Evolutionary conservation across 1,284 basidiomycete species (phyloP).

Genomic region (Baeospora myosura): DNA sequence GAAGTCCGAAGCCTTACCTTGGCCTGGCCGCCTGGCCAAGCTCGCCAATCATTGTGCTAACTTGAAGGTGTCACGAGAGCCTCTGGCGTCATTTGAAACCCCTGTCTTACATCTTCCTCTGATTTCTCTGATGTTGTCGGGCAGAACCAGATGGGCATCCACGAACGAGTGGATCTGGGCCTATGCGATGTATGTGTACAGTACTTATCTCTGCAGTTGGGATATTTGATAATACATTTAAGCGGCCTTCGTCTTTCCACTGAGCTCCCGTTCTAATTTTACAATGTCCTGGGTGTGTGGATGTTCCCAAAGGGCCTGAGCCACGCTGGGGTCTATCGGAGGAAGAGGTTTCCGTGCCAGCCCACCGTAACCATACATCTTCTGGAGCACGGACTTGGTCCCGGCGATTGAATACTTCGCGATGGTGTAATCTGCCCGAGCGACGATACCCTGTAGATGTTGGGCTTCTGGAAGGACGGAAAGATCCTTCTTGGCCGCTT

Average conservation of each 20-base stretch:
- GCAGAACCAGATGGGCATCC: no score
- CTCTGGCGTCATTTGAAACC: no score
- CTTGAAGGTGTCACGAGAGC: no score
- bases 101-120: no score
- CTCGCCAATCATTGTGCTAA: no score
- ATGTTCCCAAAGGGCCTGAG: slow-evolving; percentile 60
- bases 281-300: slow-evolving; percentile 63
- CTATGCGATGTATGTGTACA: no score
- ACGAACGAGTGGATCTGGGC: no score
- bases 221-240: not conserved
- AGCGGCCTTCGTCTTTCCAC: slow-evolving; percentile 27
- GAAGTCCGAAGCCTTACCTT: no score
- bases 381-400: slow-evolving; percentile 74
- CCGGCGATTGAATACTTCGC: slow-evolving; percentile 74
- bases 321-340: slow-evolving; percentile 48
- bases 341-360: slow-evolving; percentile 69
- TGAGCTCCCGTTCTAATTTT: slow-evolving; percentile 55
- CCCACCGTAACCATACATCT: slow-evolving; percentile 73
- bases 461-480: slow-evolving; percentile 66
- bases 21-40: no score
- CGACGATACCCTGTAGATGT: slow-evolving; percentile 70
- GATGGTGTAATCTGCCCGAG: slow-evolving; percentile 75
- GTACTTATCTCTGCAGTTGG: no score
- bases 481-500: slow-evolving; percentile 43
- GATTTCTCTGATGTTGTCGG: no score